These are phyloP conservation scores for Sergeia podlipaevii DNA, from an alignment of 208 protist species.

Conservation along the genomic window DNA sequence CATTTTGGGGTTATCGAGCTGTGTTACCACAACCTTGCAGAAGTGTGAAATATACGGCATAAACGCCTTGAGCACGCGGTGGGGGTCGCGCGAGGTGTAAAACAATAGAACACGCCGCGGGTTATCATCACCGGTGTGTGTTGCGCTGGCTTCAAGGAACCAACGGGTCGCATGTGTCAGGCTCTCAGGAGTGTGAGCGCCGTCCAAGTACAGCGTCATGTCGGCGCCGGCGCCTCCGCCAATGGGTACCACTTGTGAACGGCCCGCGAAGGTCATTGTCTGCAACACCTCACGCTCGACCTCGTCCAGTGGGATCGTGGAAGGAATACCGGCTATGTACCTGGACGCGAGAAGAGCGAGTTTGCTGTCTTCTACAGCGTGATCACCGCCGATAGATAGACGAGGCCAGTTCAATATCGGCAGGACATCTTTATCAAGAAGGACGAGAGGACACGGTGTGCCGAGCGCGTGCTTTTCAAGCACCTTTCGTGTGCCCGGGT, in stretches of 20 bases:
- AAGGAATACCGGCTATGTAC: conserved; percentile 48
- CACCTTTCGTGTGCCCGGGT: conserved; percentile 53
- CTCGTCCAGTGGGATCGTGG: conserved; percentile 50
- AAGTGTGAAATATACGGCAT: conserved; percentile 60
- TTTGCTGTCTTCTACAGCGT: conserved; percentile 83
- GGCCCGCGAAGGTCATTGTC: conserved; percentile 63
- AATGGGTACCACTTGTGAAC: conserved; percentile 66
- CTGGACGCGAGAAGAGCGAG: conserved; percentile 72
- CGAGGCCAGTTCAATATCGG: conserved; percentile 63
- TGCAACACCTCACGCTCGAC: conserved; percentile 54
- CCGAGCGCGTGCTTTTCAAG: conserved; percentile 45
- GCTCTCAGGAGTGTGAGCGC: conserved; percentile 89
- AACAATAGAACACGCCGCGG: conserved; percentile 71
- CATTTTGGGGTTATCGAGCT: conserved; percentile 42
- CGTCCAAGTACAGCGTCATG: conserved; percentile 76
- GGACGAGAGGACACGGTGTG: conserved; percentile 39
- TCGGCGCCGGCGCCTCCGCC: conserved; percentile 22
- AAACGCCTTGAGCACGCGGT: conserved; percentile 66
- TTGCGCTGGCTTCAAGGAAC: conserved; percentile 73
- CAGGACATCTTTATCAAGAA: conserved; percentile 58
- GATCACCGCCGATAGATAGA: conserved; percentile 69
- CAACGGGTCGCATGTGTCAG: conserved; percentile 54
- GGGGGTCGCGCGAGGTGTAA: conserved; percentile 69
- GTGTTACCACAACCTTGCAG: conserved; percentile 61
- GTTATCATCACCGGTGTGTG: conserved; percentile 20